Evolutionary conservation across 2,329 filamentous ascomycete species (phyloP).

Genomic region (Aureobasidium sp.): DNA sequence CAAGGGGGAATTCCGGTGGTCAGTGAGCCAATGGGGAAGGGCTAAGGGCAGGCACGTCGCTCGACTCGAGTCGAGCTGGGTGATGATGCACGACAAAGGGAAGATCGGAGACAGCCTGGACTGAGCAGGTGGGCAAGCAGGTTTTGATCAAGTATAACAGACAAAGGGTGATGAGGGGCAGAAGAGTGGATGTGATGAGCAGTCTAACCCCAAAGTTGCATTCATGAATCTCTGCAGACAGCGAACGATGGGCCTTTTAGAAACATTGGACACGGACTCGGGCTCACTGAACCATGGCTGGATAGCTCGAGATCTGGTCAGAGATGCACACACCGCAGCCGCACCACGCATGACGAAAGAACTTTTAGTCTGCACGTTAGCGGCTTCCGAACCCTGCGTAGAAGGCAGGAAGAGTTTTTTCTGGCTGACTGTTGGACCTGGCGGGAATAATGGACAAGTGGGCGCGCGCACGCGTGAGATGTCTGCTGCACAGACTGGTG

Average conservation of each 20-base stretch:
- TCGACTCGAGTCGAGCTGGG: constrained; percentile 6
- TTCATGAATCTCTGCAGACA: constrained; percentile 5
- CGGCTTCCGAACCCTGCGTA: constrained; percentile 9
- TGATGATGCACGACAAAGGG: constrained; percentile 2
- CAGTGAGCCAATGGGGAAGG: constrained; percentile 1
- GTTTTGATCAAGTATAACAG: neutral
- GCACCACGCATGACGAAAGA: constrained; percentile 12
- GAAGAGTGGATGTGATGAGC: neutral
- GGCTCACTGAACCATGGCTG: constrained; percentile 6
- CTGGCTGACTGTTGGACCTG: constrained; percentile 6
- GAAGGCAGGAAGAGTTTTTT: constrained; percentile 6
- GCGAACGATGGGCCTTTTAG: constrained; percentile 9
- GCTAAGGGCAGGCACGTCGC: neutral
- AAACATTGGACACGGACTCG: constrained; percentile 11
- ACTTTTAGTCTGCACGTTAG: constrained; percentile 9
- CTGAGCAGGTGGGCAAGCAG: neutral
- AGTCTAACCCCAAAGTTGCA: constrained; percentile 2
- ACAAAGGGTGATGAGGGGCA: neutral
- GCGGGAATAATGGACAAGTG: constrained; percentile 7
- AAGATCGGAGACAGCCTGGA: constrained; percentile 2
- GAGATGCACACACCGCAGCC: constrained; percentile 9
- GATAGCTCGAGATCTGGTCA: constrained; percentile 9
- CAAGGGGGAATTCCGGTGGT: constrained; percentile 1
- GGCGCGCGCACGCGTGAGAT: constrained; percentile 6
- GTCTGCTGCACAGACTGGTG: constrained; percentile 10